Conservation (phyloP, 2,329 filamentous ascomycete genomes). For the Dactylellina sp. region DNA sequence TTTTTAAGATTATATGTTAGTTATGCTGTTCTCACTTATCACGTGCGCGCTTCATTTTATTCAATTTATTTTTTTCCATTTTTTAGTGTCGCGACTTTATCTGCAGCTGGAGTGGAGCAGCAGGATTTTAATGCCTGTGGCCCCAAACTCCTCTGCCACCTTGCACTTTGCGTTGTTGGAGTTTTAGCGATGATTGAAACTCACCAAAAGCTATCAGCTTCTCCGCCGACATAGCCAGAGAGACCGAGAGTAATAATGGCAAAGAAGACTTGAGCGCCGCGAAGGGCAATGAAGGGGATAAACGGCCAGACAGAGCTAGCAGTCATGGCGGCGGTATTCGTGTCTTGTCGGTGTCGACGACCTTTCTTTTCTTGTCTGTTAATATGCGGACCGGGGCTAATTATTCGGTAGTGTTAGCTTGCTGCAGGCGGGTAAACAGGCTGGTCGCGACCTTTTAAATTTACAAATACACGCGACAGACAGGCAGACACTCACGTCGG, state of each 20-base stretch:
- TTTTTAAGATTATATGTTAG: not conserved
- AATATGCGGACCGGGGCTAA: not conserved
- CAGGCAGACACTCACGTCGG: no score
- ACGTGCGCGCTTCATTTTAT: no score
- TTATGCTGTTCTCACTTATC: no score
- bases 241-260: constrained; percentile 60
- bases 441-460: not conserved
- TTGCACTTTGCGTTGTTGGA: not conserved
- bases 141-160: not conserved
- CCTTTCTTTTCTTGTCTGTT: constrained; percentile 4
- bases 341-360: not conserved
- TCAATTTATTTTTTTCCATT: not conserved
- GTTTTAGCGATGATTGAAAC: not conserved
- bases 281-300: constrained; percentile 58
- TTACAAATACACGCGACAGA: constrained; percentile 12
- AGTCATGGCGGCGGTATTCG: no score
- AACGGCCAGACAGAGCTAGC: constrained; percentile 53
- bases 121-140: no score
- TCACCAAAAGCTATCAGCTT: constrained; percentile 27
- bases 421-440: constrained; percentile 18
- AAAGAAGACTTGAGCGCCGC: constrained; percentile 61
- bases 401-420: constrained; percentile 8
- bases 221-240: constrained; percentile 58
- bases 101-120: not conserved
- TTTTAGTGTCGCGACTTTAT: no score